Evolutionary conservation across 768 basidiomycete species (phyloP), one percentile per base, ranked within the genome.

Genomic region (Daedaleopsis nitida): DNA sequence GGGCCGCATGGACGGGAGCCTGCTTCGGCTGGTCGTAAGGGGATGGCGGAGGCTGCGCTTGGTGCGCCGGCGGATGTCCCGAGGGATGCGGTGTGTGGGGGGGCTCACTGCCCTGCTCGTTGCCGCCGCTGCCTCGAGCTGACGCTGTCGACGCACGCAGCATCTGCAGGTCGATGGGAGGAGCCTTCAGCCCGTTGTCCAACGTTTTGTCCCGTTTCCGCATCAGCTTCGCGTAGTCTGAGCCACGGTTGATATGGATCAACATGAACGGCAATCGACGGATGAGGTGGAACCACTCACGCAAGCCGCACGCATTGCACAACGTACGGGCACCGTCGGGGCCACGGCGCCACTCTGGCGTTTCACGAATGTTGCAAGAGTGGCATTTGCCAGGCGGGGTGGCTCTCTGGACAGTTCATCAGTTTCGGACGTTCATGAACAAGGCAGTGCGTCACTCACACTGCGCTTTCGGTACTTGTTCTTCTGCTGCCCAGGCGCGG

Each of bases 321-420:
- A 93, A 71, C 9, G 91, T 93, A 69, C 91, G 77, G 24, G 91
- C 91, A 5, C 91, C 91, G 69, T 92, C 91, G 3, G 91, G 91
- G 16, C 91, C 91, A 24, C 91, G 83, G 55, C 91, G 75, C 91
- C 91, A 93, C 72, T 93, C 91, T n/a, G 91, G 91, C 5, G 91
- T 93, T 71, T 93, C 91, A 60, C 88, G 80, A 58, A 92, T 92
- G 75, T 91, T 90, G 72, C 91, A 93, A 35, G 91, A 92, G 74
- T 92, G 89, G 68, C 91, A 93, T 70, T 92, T 91, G 11, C 91
- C 91, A 5, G 91, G 91, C 17, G 91, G 91, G 39, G 88, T 91
- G 47, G 91, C 89, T 66, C 91, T 86, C 91, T 93, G 69, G 69
- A 77, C 38, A 14, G 21, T 27, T 42, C 38, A 52, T 57, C 48